Evolutionary conservation across 768 basidiomycete genomes (phyloP).

Genomic region (Grammothele lineata): DNA sequence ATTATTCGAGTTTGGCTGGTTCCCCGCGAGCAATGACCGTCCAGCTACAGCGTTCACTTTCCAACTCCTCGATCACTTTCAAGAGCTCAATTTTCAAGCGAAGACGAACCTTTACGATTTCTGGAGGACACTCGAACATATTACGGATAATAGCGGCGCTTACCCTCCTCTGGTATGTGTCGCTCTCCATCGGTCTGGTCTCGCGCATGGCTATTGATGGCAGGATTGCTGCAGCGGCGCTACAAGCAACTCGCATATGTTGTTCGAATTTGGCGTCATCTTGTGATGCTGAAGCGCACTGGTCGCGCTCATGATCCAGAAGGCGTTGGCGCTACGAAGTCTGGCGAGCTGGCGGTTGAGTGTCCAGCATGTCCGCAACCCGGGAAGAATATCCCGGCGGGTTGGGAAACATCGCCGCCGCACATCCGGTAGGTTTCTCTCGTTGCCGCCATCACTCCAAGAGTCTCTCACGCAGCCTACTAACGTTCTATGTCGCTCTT

Average conservation of each 20-base stretch:
- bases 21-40: conserved; percentile 25
- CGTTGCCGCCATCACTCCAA: too few relatives aligned
- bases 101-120: conserved; percentile 32
- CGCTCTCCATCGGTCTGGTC: background rate
- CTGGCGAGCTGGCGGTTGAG: conserved; percentile 14
- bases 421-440: conserved; percentile 15
- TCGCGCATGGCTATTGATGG: too few relatives aligned
- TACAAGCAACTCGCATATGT: conserved; percentile 11
- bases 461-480: background rate
- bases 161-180: conserved; percentile 4
- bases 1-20: conserved; percentile 28
- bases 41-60: conserved; percentile 31
- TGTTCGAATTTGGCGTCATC: conserved; percentile 17
- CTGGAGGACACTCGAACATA: conserved; percentile 21
- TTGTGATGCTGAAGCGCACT: conserved; percentile 17
- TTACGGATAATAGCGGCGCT: conserved; percentile 28
- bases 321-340: conserved; percentile 2
- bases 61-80: conserved; percentile 26
- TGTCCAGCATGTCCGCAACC: conserved; percentile 26
- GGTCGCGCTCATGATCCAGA: conserved; percentile 19
- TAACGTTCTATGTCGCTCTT: background rate
- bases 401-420: conserved; percentile 13
- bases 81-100: conserved; percentile 29
- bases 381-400: conserved; percentile 15
- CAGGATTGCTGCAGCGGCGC: conserved; percentile 12